A percentile compares a stretch with the other conserved stretches of the same genome.
Conservation (phyloP, 2,329 filamentous ascomycete species). For the Leptographium wingfieldii region DNA sequence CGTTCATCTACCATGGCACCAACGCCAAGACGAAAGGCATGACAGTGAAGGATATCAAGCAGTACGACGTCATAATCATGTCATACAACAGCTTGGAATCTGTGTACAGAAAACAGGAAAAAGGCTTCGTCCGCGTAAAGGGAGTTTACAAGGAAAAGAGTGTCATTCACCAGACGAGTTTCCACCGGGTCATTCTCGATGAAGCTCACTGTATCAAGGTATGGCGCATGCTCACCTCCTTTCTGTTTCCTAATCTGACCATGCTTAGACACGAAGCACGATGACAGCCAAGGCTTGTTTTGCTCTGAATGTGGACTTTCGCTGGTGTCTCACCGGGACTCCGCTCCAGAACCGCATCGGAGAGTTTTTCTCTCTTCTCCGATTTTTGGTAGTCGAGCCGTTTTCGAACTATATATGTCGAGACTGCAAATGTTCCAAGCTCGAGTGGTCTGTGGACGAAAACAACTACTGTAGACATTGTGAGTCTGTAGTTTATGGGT, state of each 20-base stretch:
- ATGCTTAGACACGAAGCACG: constrained; percentile 52
- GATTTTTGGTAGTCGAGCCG: constrained; percentile 78
- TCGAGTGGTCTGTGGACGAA: constrained; percentile 73
- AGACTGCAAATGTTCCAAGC: constrained; percentile 61
- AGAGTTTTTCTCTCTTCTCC: constrained; percentile 88
- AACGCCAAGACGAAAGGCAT: constrained; percentile 73
- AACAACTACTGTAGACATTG: constrained; percentile 35
- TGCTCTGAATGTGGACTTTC: constrained; percentile 73
- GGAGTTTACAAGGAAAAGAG: constrained; percentile 70
- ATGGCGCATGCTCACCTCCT: constrained; percentile 3
- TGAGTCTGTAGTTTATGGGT: not conserved
- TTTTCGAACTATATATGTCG: constrained; percentile 95
- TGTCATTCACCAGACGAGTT: constrained; percentile 71
- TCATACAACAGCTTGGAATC: constrained; percentile 91
- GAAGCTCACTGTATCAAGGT: constrained; percentile 79
- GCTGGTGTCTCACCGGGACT: constrained; percentile 92
- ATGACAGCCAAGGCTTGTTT: constrained; percentile 94
- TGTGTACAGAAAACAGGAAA: constrained; percentile 81
- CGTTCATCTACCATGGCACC: constrained; percentile 80
- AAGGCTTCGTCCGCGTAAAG: constrained; percentile 72
- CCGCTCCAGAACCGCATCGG: constrained; percentile 95
- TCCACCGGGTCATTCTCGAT: constrained; percentile 85
- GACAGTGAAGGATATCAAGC: constrained; percentile 59
- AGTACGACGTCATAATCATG: constrained; percentile 91
- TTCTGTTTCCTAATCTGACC: too few relatives aligned